A percentile compares a stretch with the other conserved stretches of the same genome.
Evolutionary conservation across 352 stramenopile genomes (phyloP).

Genomic region (Phytopythium vexans): DNA sequence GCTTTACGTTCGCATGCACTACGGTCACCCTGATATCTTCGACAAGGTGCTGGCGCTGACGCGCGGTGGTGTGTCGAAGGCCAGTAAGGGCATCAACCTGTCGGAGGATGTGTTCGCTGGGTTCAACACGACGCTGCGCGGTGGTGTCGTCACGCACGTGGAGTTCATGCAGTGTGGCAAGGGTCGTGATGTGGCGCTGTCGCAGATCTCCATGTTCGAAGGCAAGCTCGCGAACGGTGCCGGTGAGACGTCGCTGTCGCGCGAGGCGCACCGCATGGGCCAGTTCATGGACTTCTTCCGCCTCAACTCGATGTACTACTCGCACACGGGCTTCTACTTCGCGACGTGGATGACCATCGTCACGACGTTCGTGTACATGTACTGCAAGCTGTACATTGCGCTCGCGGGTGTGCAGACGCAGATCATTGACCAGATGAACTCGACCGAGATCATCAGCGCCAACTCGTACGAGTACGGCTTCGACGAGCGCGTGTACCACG

Average conservation of each 20-base stretch:
- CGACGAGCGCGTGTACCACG: constrained; percentile 55
- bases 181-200: constrained; percentile 78
- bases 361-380: constrained; percentile 88
- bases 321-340: constrained; percentile 85
- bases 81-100: constrained; percentile 82
- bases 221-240: constrained; percentile 82
- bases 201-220: constrained; percentile 87
- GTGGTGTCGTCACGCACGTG: constrained; percentile 74
- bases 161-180: constrained; percentile 89
- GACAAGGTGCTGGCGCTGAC: constrained; percentile 78
- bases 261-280: constrained; percentile 81
- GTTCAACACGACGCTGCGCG: constrained; percentile 77
- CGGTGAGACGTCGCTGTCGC: constrained; percentile 70
- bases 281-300: constrained; percentile 87
- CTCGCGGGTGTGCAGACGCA: constrained; percentile 66
- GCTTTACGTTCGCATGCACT: constrained; percentile 79
- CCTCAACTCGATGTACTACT: constrained; percentile 87
- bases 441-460: constrained; percentile 59
- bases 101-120: constrained; percentile 85
- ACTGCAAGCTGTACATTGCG: constrained; percentile 79
- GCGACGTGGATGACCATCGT: constrained; percentile 87
- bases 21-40: constrained; percentile 83
- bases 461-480: constrained; percentile 49
- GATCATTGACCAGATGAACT: constrained; percentile 76
- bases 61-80: constrained; percentile 73